These are phyloP conservation scores for Pythium chondricola DNA, from an alignment of 352 stramenopile genomes.

Conservation along the genomic window DNA sequence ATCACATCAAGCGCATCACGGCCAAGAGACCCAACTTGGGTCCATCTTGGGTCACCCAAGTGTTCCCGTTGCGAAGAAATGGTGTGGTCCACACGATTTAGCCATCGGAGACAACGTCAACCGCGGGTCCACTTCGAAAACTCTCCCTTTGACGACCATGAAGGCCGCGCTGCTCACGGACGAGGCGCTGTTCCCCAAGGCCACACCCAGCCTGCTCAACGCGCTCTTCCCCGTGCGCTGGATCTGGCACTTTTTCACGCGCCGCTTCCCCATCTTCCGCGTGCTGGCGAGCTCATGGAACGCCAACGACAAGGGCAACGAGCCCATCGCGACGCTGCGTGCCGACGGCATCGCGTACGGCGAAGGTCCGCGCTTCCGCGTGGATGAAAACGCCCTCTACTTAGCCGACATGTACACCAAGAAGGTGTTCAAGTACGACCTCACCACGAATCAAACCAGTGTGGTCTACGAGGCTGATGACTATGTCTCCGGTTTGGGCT, in stretches of 20 bases:
- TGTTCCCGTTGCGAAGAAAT: too few species aligned
- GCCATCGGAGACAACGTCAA: too few species aligned
- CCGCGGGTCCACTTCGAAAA: too few species aligned
- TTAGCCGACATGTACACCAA: slow-evolving; percentile 62
- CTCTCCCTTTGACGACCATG: too few species aligned
- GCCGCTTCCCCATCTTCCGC: slow-evolving; percentile 14
- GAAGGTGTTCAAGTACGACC: slow-evolving; percentile 53
- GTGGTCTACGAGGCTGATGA: slow-evolving; percentile 48
- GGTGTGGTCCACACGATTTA: too few species aligned
- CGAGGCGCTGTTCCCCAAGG: slow-evolving; percentile 17
- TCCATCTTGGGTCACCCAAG: too few species aligned
- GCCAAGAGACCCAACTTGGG: too few species aligned
- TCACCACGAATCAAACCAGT: slow-evolving; percentile 25
- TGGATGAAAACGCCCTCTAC: slow-evolving; percentile 44
- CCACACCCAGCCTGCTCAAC: slow-evolving; percentile 13
- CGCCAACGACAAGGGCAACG: slow-evolving; percentile 8
- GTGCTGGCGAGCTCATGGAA: slow-evolving; percentile 11
- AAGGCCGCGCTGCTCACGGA: neutral
- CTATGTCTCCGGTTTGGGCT: slow-evolving; percentile 50
- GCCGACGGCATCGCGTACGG: slow-evolving; percentile 43
- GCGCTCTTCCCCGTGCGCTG: slow-evolving; percentile 19
- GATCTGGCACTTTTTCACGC: slow-evolving; percentile 27
- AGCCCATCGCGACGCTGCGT: slow-evolving; percentile 29
- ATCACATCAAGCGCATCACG: too few species aligned
- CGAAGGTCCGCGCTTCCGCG: slow-evolving; percentile 53